Base-by-base conservation (phyloP, 2,329 filamentous ascomycete genomes). In the Fusarium hainanense region DNA sequence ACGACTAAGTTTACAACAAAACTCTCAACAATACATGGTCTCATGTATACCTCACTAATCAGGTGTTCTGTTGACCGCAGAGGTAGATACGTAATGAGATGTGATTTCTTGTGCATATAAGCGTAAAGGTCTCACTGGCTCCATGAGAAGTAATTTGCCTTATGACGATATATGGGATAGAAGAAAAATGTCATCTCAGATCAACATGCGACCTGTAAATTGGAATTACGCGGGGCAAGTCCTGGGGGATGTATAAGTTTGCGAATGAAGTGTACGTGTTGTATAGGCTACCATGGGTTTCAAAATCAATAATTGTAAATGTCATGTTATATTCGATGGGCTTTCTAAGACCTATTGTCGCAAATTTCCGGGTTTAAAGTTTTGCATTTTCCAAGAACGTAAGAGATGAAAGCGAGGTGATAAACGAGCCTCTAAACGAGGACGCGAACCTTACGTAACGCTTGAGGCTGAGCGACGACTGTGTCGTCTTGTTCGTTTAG, bases 291-390 rank as follows among this genome's bases (percentile, higher is more conserved):
- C 8, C 2, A 34, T 18, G 32, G 4, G 32, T 5, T 4, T 34
- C 6, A 2, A 37, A 4, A 37, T 2, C 16, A 11, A 1, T 4
- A 11, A n/a, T 6, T 37, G 9, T 3, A 37, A 11, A 37, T n/a
- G 5, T 2, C 16, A n/a, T 37, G 34, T 37, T 4, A 11, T 18
- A 11, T 10, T 18, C 9, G 4, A 37, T 37, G 16, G 16, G 9
- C 8, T 37, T 37, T 18, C 5, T 0, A 1, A n/a, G 4, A 2
- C 3, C 9, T 6, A 5, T 11, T 4, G 5, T 37, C 34, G 16
- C 34, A 37, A 37, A 37, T n/a, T 16, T 18, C 34, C 3, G 16
- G 9, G 5, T 11, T 37, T 6, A 37, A n/a, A 37, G 9, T n/a
- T 37, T n/a, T 11, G 18, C 18, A 37, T 37, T 10, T 6, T 6